Conservation (phyloP, 2,329 filamentous ascomycete species). For the Dothideomycetes sp. region DNA sequence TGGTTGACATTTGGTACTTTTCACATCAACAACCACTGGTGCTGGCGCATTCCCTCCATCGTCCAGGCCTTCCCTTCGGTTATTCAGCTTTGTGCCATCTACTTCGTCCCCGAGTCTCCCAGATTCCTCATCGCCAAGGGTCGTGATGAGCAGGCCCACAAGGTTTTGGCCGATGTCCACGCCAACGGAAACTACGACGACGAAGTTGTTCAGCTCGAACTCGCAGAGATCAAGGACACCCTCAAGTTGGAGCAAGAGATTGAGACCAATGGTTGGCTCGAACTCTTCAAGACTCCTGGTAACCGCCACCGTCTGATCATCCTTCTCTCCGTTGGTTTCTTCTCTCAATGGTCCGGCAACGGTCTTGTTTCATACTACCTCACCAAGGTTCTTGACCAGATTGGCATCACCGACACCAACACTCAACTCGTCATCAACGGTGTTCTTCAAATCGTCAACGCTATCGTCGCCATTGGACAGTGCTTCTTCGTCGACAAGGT, state of each 20-base stretch:
- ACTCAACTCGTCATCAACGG: slow-evolving; percentile 36
- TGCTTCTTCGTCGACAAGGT: slow-evolving; percentile 29
- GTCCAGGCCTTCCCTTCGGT: slow-evolving; percentile 17
- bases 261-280: slow-evolving; percentile 36
- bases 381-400: slow-evolving; percentile 26
- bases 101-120: slow-evolving; percentile 49
- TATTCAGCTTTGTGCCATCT: slow-evolving; percentile 38
- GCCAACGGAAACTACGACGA: slow-evolving; percentile 38
- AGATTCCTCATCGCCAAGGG: slow-evolving; percentile 49
- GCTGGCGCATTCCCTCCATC: slow-evolving; percentile 19
- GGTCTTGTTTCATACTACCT: slow-evolving; percentile 38
- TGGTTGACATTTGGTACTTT: slow-evolving; percentile 17
- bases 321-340: slow-evolving; percentile 44
- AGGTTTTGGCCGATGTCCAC: slow-evolving; percentile 45
- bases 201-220: slow-evolving; percentile 40
- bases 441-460: slow-evolving; percentile 52
- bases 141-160: slow-evolving; percentile 40
- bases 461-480: slow-evolving; percentile 44
- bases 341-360: slow-evolving; percentile 51
- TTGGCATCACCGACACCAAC: slow-evolving; percentile 28
- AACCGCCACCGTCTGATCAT: slow-evolving; percentile 49
- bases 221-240: slow-evolving; percentile 42
- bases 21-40: slow-evolving; percentile 17
- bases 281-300: slow-evolving; percentile 41
- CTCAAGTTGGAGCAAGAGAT: slow-evolving; percentile 41